phyloP scores from a whole-genome alignment of 176 grass and related monocot species.

The Carex cristatella region DNA sequence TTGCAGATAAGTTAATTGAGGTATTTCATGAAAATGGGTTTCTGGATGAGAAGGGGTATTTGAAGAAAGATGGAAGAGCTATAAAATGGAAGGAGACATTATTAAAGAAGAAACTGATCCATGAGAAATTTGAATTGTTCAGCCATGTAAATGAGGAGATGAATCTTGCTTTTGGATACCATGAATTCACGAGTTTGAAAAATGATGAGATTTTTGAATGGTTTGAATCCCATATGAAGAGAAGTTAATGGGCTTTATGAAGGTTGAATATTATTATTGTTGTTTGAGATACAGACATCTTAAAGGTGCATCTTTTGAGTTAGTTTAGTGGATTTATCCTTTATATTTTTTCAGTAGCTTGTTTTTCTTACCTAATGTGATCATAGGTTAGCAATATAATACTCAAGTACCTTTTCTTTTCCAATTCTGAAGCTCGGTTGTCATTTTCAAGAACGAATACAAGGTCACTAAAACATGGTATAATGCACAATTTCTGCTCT shows the following conservation, averaged over 20 bases:
- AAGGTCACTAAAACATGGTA: not conserved
- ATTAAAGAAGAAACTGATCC: constrained; percentile 45
- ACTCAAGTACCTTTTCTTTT: not conserved
- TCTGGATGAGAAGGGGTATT: constrained; percentile 57
- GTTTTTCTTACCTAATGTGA: constrained; percentile 8
- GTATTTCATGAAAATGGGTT: constrained; percentile 59
- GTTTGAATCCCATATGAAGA: constrained; percentile 68
- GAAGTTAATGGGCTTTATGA: constrained; percentile 4
- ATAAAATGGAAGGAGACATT: constrained; percentile 57
- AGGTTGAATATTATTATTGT: not conserved
- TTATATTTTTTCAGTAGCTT: not conserved
- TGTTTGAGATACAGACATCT: not conserved
- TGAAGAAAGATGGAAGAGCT: constrained; percentile 62
- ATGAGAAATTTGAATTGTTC: constrained; percentile 50
- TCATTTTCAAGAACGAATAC: not conserved
- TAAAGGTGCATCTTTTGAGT: not conserved
- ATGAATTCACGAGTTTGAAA: constrained; percentile 77
- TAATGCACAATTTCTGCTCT: not conserved
- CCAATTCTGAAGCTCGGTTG: not conserved
- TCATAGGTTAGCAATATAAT: not conserved
- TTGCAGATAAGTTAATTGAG: constrained; percentile 38
- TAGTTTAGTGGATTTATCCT: not conserved
- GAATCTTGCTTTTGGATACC: constrained; percentile 75
- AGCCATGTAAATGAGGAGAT: constrained; percentile 88
- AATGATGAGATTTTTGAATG: constrained; percentile 65